Evolutionary conservation across 495 filamentous ascomycete genomes (phyloP).

Genomic region (Penicillium canariense): DNA sequence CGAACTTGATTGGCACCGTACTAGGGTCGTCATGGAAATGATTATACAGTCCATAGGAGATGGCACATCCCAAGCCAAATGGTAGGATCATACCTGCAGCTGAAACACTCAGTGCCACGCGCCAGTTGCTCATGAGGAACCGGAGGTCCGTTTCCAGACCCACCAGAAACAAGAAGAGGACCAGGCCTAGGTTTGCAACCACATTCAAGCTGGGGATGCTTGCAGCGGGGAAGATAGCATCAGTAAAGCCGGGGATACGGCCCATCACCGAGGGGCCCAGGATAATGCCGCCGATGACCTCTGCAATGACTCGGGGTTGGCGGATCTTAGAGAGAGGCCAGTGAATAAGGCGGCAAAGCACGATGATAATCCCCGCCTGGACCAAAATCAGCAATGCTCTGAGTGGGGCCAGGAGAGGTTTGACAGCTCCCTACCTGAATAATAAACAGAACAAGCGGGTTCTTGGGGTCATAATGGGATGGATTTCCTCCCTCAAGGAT

Average conservation of each 20-base stretch:
- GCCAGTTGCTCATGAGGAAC: conserved; percentile 85
- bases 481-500: conserved; percentile 77
- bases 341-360: conserved; percentile 81
- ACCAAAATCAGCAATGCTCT: neutral
- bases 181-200: conserved; percentile 84
- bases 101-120: conserved; percentile 76
- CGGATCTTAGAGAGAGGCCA: conserved; percentile 81
- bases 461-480: conserved; percentile 63
- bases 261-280: conserved; percentile 86
- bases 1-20: conserved; percentile 66
- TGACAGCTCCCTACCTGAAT: conserved; percentile 64
- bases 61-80: conserved; percentile 64
- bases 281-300: conserved; percentile 91
- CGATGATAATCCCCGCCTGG: conserved; percentile 83
- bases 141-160: conserved; percentile 90
- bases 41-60: conserved; percentile 84
- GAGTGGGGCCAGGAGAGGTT: conserved; percentile 1
- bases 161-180: conserved; percentile 90
- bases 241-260: conserved; percentile 75
- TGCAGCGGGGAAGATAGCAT: conserved; percentile 69
- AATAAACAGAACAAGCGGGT: conserved; percentile 92
- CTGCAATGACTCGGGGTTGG: conserved; percentile 92
- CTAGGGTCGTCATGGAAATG: conserved; percentile 66
- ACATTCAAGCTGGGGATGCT: conserved; percentile 75
- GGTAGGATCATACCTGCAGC: conserved; percentile 84